Evolutionary conservation across 495 filamentous ascomycete genomes (phyloP), one percentile per base, ranked within the genome.

Genomic region (Xylaria bambusicola): DNA sequence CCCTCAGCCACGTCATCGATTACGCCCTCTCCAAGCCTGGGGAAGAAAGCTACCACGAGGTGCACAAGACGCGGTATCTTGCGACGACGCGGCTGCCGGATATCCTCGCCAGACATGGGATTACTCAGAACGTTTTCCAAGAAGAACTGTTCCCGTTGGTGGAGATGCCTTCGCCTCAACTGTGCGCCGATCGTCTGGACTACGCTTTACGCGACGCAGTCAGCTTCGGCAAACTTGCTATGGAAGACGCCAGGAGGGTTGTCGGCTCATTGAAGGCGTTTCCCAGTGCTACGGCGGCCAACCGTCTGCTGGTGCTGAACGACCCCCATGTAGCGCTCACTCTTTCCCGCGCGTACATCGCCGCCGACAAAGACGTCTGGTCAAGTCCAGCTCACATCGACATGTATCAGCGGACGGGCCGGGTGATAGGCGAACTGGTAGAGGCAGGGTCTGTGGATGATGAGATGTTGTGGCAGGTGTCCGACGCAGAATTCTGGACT

Each of bases 181-280:
- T 78, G 0, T 78, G 76, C 55, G 74, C 76, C 18, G 76, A 78
- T 55, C 68, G 76, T 8, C 64, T 78, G 8, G 76, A 78, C 62
- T 78, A 78, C 45, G 68, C 72, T 29, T 63, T 78, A 6, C 74
- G 76, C 15, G 76, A 78, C 47, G 52, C 73, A 0, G 66, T 75
- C 12, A 66, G 58, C 2, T 74, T 74, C 35, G 67, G 63, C 0
- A 74, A 73, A 29, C 62, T 78, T 36, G 20, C 64, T 1, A 49
- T 73, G 0, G 55, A 71, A 45, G 62, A 73, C 5, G 71, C 66
- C 0, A 61, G 41, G 23, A 35, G 58, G 12, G 56, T 77, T 15
- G 61, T 73, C 41, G 36, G 18, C 13, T 66, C 63, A 7, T 59
- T 78, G 13, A 64, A 60, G 15, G 73, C 70, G 6, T 69, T 67